phyloP scores from a whole-genome alignment of 2,329 filamentous ascomycete genomes.

The Fusarium sacchari region DNA sequence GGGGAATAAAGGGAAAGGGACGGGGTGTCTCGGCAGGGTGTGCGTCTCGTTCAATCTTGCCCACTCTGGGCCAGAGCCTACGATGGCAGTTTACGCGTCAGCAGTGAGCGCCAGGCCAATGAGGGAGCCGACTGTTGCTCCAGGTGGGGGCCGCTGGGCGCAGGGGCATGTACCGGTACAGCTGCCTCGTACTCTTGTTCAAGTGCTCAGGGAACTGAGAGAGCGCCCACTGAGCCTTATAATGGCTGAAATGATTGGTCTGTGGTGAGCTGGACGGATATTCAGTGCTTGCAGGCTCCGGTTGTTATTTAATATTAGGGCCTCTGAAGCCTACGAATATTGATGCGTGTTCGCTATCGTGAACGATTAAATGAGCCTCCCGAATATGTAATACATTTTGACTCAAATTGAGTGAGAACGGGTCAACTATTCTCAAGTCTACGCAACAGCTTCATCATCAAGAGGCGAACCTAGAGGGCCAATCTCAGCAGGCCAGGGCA shows the following conservation, averaged over 20 bases:
- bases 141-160: constrained; percentile 41
- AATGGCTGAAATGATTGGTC: background rate
- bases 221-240: constrained; percentile 11
- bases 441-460: constrained; percentile 39
- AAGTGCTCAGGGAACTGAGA: constrained; percentile 8
- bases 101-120: constrained; percentile 47
- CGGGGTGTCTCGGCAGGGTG: constrained; percentile 48
- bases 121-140: constrained; percentile 18
- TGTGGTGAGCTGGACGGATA: background rate
- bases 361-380: constrained; percentile 4
- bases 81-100: constrained; percentile 53
- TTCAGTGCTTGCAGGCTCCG: background rate
- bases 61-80: constrained; percentile 42
- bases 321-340: constrained; percentile 16
- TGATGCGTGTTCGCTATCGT: constrained; percentile 19
- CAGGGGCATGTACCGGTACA: constrained; percentile 43
- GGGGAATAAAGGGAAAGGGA: constrained; percentile 49
- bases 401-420: constrained; percentile 4
- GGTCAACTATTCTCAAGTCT: constrained; percentile 22
- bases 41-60: constrained; percentile 43
- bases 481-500: constrained; percentile 25
- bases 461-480: constrained; percentile 30
- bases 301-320: constrained; percentile 25
- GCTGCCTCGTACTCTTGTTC: constrained; percentile 28
- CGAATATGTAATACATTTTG: background rate